Percentiles rank a stretch among this genome's conserved stretches.
These are phyloP conservation scores for Hibiscus trionum DNA, from an alignment of 345 rosid species.

Conservation along the genomic window DNA sequence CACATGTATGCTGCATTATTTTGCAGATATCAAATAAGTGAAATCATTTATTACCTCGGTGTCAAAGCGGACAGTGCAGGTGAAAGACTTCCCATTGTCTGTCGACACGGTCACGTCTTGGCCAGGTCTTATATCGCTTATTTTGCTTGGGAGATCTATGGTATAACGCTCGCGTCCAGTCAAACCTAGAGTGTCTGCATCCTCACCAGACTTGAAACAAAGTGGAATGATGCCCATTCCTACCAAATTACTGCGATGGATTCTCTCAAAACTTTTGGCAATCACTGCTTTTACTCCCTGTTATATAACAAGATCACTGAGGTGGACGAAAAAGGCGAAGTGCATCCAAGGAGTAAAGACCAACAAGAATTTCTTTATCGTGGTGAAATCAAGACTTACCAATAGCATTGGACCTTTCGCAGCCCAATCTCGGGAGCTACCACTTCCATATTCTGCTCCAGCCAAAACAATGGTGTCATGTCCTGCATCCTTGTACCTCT, in stretches of 20 bases:
- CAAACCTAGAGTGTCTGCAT: slow-evolving; percentile 77
- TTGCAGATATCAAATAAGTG: neutral
- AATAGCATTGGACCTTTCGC: slow-evolving; percentile 97
- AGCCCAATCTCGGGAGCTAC: slow-evolving; percentile 99
- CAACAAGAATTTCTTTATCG: neutral
- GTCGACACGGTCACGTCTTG: slow-evolving; percentile 90
- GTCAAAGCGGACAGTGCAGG: slow-evolving; percentile 87
- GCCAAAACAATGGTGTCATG: slow-evolving; percentile 80
- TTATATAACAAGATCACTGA: slow-evolving; percentile 12
- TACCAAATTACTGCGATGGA: slow-evolving; percentile 93
- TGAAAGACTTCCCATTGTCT: slow-evolving; percentile 75
- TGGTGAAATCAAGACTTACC: slow-evolving; percentile 33
- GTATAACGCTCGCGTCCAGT: slow-evolving; percentile 86
- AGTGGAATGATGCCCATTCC: slow-evolving; percentile 98
- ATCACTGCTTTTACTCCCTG: slow-evolving; percentile 99
- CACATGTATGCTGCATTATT: neutral
- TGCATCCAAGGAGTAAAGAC: neutral
- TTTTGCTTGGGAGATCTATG: slow-evolving; percentile 71
- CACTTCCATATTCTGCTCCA: slow-evolving; percentile 99
- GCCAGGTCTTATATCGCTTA: slow-evolving; percentile 77
- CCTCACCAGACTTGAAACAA: slow-evolving; percentile 91
- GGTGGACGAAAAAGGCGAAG: neutral
- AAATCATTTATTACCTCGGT: slow-evolving; percentile 59
- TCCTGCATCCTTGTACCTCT: slow-evolving; percentile 79
- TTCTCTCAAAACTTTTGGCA: slow-evolving; percentile 95